Base-by-base conservation (phyloP, 2,329 filamentous ascomycete genomes). In the Mollisiaceae sp. region DNA sequence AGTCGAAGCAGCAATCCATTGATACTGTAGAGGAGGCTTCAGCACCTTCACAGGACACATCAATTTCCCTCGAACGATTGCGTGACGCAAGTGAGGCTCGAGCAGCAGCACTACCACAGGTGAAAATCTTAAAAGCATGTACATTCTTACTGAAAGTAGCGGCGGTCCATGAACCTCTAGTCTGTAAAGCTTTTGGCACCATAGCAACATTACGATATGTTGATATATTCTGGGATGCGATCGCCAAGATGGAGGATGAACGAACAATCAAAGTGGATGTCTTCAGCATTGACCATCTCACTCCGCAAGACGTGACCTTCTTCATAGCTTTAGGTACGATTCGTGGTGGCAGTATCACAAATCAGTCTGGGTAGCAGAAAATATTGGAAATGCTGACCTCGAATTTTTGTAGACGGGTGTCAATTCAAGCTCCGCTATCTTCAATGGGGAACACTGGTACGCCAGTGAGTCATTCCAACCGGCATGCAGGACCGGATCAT, bases 401-500 rank as follows among this genome's bases (percentile, higher is more conserved):
- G 11, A 35, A 2, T 18, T 32, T 27, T 6, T 15, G 8, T 27
- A 54, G 22, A n/a, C 9, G 27, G 50, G 11, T 35, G 24, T 47
- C 15, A 60, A 18, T 71, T 69, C 38, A 62, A 68, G 22, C 32
- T 72, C 5, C 60, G 22, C 12, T 72, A 71, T 61, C 36, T 67
- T 27, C 58, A 63, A 20, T 68, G 65, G 38, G 65, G 67, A 36
- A 32, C 57, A 14, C 50, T 71, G 35, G 35, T 72, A 38, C 59
- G 65, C 57, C 65, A 60, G 65, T 72, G 67, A 39, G 67, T 64
- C 43, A 24, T 22, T 18, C 39, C 12, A 9, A 18, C 12, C 20
- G 20, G n/a, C 15, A 47, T 22, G 8, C 20, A 8, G 8, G 39
- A 15, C 11, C 5, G 41, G 55, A 38, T 5, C 12, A 32, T 14